These are phyloP conservation scores for Colletotrichum sp. DNA, from an alignment of 2,329 filamentous ascomycete species.

Conservation along the genomic window DNA sequence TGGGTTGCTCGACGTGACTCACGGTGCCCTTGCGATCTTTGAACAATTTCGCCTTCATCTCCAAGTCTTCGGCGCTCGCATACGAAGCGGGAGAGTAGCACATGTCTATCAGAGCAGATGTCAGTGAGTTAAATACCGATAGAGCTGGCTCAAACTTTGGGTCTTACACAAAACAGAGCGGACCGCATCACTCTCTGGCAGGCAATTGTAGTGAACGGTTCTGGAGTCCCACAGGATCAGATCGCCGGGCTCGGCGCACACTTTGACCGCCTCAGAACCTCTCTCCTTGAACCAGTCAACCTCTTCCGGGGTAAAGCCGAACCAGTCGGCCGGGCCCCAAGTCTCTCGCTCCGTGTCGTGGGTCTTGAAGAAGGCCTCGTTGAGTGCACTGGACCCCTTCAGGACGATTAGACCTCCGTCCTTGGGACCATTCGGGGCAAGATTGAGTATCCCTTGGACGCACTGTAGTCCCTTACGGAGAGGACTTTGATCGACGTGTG, in stretches of 20 bases:
- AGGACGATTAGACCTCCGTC: neutral
- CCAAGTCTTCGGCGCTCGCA: neutral
- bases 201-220: neutral
- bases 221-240: neutral
- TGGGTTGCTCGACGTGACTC: neutral
- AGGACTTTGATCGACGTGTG: neutral
- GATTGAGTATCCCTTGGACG: neutral
- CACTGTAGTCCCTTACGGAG: neutral
- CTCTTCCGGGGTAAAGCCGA: neutral
- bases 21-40: neutral
- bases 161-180: neutral
- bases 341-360: neutral
- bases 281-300: neutral
- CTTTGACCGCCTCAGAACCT: neutral
- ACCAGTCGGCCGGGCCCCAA: neutral
- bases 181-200: neutral
- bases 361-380: neutral
- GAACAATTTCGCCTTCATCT: neutral
- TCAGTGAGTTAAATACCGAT: neutral
- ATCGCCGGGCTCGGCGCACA: neutral
- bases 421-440: neutral
- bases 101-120: neutral
- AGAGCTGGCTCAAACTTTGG: neutral
- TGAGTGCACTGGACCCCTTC: neutral
- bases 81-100: neutral